A percentile compares a stretch with the other conserved stretches of the same genome.
phyloP scores from a whole-genome alignment of 2,329 filamentous ascomycete genomes.

The Leptographium lundbergii region DNA sequence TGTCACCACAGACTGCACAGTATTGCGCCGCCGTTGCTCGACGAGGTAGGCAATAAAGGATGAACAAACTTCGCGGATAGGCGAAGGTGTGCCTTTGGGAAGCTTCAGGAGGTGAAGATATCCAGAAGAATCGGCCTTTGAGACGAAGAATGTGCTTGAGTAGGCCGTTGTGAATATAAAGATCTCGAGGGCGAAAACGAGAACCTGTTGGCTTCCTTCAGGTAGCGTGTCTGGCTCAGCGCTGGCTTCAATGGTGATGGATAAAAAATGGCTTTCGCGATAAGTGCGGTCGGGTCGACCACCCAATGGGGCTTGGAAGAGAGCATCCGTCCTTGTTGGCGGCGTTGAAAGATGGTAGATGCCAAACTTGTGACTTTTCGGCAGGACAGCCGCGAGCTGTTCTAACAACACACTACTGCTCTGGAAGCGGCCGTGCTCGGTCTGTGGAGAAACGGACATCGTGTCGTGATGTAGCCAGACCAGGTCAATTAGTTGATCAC shows the following conservation, averaged over 20 bases:
- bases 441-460: background rate
- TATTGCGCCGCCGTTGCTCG: slow-evolving; percentile 48
- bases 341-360: slow-evolving; percentile 83
- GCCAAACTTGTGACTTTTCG: slow-evolving; percentile 44
- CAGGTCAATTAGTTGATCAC: background rate
- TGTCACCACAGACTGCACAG: slow-evolving; percentile 63
- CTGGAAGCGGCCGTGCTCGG: slow-evolving; percentile 3
- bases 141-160: slow-evolving; percentile 82
- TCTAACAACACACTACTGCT: slow-evolving; percentile 21
- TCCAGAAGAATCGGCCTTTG: slow-evolving; percentile 93
- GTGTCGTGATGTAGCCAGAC: background rate
- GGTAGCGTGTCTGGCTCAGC: background rate
- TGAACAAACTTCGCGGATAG: slow-evolving; percentile 59
- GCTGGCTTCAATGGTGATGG: slow-evolving; percentile 31
- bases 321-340: slow-evolving; percentile 57
- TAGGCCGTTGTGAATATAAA: slow-evolving; percentile 72
- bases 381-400: slow-evolving; percentile 37
- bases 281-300: slow-evolving; percentile 64
- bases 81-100: slow-evolving; percentile 52
- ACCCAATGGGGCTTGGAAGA: slow-evolving; percentile 69
- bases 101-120: slow-evolving; percentile 58
- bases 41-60: slow-evolving; percentile 69
- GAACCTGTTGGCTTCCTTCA: slow-evolving; percentile 24
- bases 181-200: slow-evolving; percentile 77
- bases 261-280: slow-evolving; percentile 69